Base-by-base conservation (phyloP, 1,284 basidiomycete species). In the Pseudozyma flocculosa region DNA sequence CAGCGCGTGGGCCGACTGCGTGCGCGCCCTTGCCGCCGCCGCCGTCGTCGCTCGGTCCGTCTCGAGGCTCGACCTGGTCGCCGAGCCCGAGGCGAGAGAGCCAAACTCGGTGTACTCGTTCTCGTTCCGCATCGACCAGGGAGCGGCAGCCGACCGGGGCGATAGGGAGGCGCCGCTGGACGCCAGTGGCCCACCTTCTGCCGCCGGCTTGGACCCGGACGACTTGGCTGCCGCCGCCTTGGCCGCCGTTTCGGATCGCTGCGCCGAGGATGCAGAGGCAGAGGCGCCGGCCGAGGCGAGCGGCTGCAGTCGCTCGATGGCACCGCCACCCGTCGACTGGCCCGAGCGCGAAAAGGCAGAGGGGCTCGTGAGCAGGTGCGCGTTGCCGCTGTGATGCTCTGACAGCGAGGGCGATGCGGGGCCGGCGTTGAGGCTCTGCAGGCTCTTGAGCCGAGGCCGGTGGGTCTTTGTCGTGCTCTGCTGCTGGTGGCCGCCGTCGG, bases 351-450 rank as follows among this genome's bases (percentile, higher is more conserved):
- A 48, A 54, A 17, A 54, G 32, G 57, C 19, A 5, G 38, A 4
- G 4, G 38, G 49, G 4, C 47, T 44, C 1, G 50, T 41, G 19
- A 48, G 53, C 36, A 64, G 54, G 44, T 47, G 50, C 14, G 58
- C 58, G 13, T 40, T 30, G 14, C 54, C 58, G 30, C 62, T 66
- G 45, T 52, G 51, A 19, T 54, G 52, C n/a, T 61, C 62, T 17
- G 58, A 54, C 13, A 66, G 37, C 9, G 62, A 58, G 13, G 62
- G 62, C 0, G 62, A 61, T 26, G 58, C 62, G 15, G 58, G 62
- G 9, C 42, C 43, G 18, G 57, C 54, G 47, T 66, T 66, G 51
- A 66, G 55, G 45, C 54, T 61, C 26, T 66, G 62, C 11, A 66
- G 38, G 40, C 61, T 64, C 29, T 48, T 44, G 3, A 64, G 42